phyloP scores from a whole-genome alignment of 2,329 filamentous ascomycete genomes.

The Chrysoporthe deuterocubensis region DNA sequence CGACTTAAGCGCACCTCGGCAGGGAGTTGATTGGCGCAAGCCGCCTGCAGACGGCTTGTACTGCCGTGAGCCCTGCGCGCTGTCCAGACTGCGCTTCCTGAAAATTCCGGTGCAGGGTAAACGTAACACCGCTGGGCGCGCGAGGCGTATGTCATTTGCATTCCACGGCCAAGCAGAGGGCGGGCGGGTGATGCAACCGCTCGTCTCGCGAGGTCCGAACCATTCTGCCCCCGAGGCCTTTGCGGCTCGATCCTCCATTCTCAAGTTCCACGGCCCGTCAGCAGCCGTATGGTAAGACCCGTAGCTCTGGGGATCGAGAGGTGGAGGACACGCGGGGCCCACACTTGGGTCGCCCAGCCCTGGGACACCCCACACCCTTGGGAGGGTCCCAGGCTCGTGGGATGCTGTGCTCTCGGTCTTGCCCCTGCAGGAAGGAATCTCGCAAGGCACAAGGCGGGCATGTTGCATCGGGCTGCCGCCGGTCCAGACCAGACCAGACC shows the following conservation, averaged over 20 bases:
- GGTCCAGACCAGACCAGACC: conserved; percentile 1
- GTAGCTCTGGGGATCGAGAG: not conserved
- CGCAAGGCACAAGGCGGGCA: not conserved
- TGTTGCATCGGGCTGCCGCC: conserved; percentile 1
- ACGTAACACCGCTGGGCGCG: not conserved
- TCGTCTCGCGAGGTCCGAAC: not conserved
- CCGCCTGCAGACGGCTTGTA: not conserved
- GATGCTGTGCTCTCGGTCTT: not conserved
- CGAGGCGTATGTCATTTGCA: not conserved
- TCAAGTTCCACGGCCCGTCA: conserved; percentile 1
- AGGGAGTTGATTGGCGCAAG: conserved; percentile 1
- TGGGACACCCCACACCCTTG: not conserved
- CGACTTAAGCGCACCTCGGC: not conserved
- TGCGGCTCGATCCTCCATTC: not conserved
- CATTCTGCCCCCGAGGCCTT: not conserved
- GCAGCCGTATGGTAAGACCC: not conserved
- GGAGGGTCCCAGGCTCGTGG: not conserved
- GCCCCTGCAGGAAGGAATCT: not conserved
- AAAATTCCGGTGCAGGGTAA: not conserved
- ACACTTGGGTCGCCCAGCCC: not conserved
- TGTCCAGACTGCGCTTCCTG: not conserved
- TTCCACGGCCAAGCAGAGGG: not conserved
- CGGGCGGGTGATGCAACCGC: not conserved
- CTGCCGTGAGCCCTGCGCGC: not conserved
- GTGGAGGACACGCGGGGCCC: not conserved